phyloP scores from a whole-genome alignment of 257 asterid genomes.

The Orobanche coerulescens region DNA sequence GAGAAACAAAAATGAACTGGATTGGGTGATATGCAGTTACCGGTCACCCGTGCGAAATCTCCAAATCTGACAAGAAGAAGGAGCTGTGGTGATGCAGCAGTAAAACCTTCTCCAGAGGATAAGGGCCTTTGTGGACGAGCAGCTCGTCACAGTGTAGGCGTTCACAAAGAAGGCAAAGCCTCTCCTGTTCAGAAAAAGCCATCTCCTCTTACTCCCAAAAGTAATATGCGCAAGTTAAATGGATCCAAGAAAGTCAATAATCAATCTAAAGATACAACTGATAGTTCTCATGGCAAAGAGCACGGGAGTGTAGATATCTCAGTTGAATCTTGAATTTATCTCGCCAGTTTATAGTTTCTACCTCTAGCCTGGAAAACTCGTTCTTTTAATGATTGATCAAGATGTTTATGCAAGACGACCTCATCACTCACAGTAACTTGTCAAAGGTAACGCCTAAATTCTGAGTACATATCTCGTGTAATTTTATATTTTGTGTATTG shows the following conservation, averaged over 20 bases:
- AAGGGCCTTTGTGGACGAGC: conserved; percentile 35
- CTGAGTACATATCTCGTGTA: conserved; percentile 47
- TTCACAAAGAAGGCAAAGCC: conserved; percentile 34
- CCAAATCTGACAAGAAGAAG: conserved; percentile 72
- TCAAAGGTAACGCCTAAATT: conserved; percentile 24
- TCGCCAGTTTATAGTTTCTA: conserved; percentile 23
- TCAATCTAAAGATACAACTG: conserved; percentile 32
- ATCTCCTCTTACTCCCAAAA: conserved; percentile 45
- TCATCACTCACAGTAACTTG: conserved; percentile 24
- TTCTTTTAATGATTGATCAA: conserved; percentile 21
- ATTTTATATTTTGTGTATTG: conserved; percentile 28
- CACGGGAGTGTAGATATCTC: conserved; percentile 26
- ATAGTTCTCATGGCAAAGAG: conserved; percentile 25
- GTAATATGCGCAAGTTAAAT: conserved; percentile 34
- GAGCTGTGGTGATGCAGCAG: conserved; percentile 72
- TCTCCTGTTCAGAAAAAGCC: conserved; percentile 27
- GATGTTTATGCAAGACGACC: conserved; percentile 23
- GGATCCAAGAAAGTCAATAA: conserved; percentile 28
- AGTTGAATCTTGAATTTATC: conserved; percentile 34
- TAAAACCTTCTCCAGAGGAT: conserved; percentile 41
- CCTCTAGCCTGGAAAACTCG: conserved; percentile 24
- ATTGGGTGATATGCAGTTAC: conserved; percentile 47
- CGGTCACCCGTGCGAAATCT: conserved; percentile 91
- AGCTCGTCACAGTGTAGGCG: conserved; percentile 62
- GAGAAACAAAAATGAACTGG: not conserved